Conservation (phyloP, 345 rosid species). For the Eucalyptus coolabah region DNA sequence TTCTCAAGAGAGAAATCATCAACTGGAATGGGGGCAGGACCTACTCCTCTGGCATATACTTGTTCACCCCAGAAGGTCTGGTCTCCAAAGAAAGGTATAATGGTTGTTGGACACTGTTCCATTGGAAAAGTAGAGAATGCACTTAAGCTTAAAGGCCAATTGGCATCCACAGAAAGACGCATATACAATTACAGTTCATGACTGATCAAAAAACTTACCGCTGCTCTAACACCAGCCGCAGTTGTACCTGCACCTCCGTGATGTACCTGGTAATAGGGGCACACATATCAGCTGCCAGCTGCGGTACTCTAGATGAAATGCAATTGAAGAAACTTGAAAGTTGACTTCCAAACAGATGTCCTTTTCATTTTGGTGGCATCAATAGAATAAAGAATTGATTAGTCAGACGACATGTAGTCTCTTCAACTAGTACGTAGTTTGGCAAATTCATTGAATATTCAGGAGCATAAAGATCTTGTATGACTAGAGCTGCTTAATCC, state of each 20-base stretch:
- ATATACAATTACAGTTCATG: background rate
- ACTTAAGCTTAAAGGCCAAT: background rate
- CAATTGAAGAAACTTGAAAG: background rate
- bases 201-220: conserved; percentile 7
- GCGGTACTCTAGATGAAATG: background rate
- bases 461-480: background rate
- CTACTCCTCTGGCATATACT: conserved; percentile 39
- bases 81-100: conserved; percentile 58
- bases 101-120: conserved; percentile 42
- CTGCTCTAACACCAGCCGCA: conserved; percentile 58
- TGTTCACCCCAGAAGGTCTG: conserved; percentile 54
- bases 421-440: background rate
- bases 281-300: background rate
- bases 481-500: background rate
- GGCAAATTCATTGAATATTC: background rate
- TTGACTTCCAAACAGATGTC: background rate
- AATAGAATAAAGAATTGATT: background rate
- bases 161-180: background rate
- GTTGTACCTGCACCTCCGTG: conserved; percentile 60
- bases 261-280: conserved; percentile 19
- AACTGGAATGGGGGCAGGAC: conserved; percentile 41
- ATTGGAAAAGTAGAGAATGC: background rate
- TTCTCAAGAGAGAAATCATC: conserved; percentile 36
- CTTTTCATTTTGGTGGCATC: background rate
- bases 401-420: background rate